Evolutionary conservation across 495 filamentous ascomycete genomes (phyloP).

Genomic region (Podospora bellae-mahoneyi): DNA sequence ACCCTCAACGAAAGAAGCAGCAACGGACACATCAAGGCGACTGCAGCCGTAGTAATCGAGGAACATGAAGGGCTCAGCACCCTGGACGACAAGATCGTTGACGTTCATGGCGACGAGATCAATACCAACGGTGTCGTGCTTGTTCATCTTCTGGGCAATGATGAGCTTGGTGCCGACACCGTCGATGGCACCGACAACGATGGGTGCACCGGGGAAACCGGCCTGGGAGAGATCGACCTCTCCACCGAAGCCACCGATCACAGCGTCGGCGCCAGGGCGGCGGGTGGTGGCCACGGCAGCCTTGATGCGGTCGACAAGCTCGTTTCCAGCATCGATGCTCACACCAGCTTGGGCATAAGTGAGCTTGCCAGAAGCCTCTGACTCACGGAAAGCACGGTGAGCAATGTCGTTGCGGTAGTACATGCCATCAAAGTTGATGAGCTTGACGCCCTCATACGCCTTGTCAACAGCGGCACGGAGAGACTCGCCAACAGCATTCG

Average conservation of each 20-base stretch:
- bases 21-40: slow-evolving; percentile 71
- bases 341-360: slow-evolving; percentile 94
- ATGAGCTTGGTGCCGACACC: slow-evolving; percentile 96
- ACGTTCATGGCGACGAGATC: slow-evolving; percentile 99
- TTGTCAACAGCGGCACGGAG: slow-evolving; percentile 77
- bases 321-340: slow-evolving; percentile 86
- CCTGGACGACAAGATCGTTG: slow-evolving; percentile 94
- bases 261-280: slow-evolving; percentile 79
- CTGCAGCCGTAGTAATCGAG: slow-evolving; percentile 94
- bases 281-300: slow-evolving; percentile 71
- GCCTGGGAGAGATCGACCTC: slow-evolving; percentile 76
- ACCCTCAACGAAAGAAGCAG: slow-evolving; percentile 77
- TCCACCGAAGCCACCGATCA: slow-evolving; percentile 94
- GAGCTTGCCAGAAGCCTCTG: slow-evolving; percentile 51
- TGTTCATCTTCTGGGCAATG: slow-evolving; percentile 80
- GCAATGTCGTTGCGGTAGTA: slow-evolving; percentile 93
- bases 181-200: slow-evolving; percentile 86
- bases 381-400: slow-evolving; percentile 58
- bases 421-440: slow-evolving; percentile 85
- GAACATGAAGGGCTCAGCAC: slow-evolving; percentile 90
- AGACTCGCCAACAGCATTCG: slow-evolving; percentile 69
- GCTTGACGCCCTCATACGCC: slow-evolving; percentile 75
- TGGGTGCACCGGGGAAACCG: slow-evolving; percentile 69
- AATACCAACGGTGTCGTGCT: slow-evolving; percentile 91
- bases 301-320: slow-evolving; percentile 87